phyloP scores from a whole-genome alignment of 805 yeast genomes.

The Zygosaccharomyces lentus region DNA sequence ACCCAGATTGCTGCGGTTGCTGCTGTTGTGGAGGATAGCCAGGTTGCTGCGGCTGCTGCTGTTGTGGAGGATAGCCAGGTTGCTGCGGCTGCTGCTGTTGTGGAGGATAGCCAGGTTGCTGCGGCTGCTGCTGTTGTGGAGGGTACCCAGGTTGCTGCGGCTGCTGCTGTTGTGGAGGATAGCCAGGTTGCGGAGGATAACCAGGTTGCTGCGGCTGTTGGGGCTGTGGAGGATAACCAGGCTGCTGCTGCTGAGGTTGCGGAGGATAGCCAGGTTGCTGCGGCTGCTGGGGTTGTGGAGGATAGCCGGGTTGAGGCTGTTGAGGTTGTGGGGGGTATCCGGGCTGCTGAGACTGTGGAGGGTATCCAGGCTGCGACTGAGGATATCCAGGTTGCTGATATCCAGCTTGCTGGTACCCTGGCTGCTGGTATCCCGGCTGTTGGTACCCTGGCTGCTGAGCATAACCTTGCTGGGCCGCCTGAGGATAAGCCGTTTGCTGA shows the following conservation, averaged over 20 bases:
- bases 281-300: constrained; percentile 7
- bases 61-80: constrained; percentile 11
- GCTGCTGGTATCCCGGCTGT: constrained; percentile 2
- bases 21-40: constrained; percentile 2
- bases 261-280: constrained; percentile 3
- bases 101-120: constrained; percentile 6
- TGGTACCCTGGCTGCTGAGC: constrained; percentile 8
- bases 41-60: constrained; percentile 11
- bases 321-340: constrained; percentile 6
- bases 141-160: constrained; percentile 11
- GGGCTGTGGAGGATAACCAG: background rate
- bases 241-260: constrained; percentile 6
- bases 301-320: constrained; percentile 8
- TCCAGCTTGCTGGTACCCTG: constrained; percentile 5
- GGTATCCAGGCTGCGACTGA: constrained; percentile 8
- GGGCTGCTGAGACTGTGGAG: constrained; percentile 7
- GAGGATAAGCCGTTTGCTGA: constrained; percentile 2
- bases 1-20: background rate
- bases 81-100: constrained; percentile 11
- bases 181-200: constrained; percentile 7
- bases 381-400: constrained; percentile 11
- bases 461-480: background rate
- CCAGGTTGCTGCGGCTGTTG: background rate
- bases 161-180: constrained; percentile 9
- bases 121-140: constrained; percentile 6